phyloP scores from a whole-genome alignment of 768 basidiomycete genomes.

The Tulasnella sp. region DNA sequence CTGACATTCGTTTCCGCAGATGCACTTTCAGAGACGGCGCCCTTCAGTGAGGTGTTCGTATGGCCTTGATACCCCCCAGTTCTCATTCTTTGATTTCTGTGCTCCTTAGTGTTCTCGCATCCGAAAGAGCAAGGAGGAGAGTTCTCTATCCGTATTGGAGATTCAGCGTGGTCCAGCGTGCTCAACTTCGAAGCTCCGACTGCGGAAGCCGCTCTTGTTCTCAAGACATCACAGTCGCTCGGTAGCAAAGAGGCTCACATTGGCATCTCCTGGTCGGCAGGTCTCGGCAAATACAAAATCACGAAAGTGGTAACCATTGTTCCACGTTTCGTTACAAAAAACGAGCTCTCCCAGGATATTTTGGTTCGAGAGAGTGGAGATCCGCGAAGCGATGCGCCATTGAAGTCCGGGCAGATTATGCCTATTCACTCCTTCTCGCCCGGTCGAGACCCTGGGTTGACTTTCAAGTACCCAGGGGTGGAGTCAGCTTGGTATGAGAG shows the following conservation, averaged over 20 bases:
- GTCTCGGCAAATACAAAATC: slow-evolving; percentile 93
- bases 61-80: neutral
- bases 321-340: slow-evolving; percentile 85
- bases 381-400: slow-evolving; percentile 46
- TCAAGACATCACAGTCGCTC: slow-evolving; percentile 47
- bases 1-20: slow-evolving; percentile 28
- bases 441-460: slow-evolving; percentile 63
- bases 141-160: slow-evolving; percentile 66
- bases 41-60: slow-evolving; percentile 61
- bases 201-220: slow-evolving; percentile 75
- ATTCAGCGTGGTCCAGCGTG: slow-evolving; percentile 90
- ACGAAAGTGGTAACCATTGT: slow-evolving; percentile 86
- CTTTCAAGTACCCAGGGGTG: slow-evolving; percentile 75
- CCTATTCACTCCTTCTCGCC: slow-evolving; percentile 57
- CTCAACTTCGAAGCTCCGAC: slow-evolving; percentile 84
- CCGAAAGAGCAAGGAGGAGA: slow-evolving; percentile 70
- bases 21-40: slow-evolving; percentile 42
- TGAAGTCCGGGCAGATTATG: slow-evolving; percentile 58
- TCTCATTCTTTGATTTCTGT: neutral
- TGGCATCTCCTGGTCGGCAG: slow-evolving; percentile 87
- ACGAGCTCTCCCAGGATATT: slow-evolving; percentile 56
- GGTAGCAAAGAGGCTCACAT: slow-evolving; percentile 62
- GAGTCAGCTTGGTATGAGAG: slow-evolving; percentile 63
- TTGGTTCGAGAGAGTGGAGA: slow-evolving; percentile 80
- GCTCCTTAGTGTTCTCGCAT: slow-evolving; percentile 69